phyloP scores from a whole-genome alignment of 352 stramenopile species.

The Phytophthora melonis region DNA sequence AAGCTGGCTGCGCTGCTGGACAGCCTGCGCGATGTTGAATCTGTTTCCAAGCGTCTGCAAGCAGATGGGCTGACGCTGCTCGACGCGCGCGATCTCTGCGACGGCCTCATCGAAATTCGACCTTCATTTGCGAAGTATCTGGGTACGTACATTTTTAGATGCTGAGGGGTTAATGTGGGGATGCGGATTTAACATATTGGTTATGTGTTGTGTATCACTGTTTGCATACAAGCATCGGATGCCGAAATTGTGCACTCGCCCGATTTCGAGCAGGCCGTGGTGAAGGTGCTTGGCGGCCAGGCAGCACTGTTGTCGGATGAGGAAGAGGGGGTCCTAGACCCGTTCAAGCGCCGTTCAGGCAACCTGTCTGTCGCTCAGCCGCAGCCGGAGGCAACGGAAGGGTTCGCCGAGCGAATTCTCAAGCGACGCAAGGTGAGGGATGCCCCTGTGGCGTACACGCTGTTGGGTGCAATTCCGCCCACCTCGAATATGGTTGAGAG shows the following conservation, averaged over 20 bases:
- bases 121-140: conserved; percentile 17
- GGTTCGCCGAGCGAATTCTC: conserved; percentile 1
- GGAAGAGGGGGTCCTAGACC: conserved; percentile 1
- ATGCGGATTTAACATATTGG: too few relatives aligned
- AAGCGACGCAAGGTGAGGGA: conserved; percentile 6
- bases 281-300: conserved; percentile 7
- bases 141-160: not conserved
- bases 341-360: conserved; percentile 1
- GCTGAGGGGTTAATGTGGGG: too few relatives aligned
- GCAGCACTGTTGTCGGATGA: not conserved
- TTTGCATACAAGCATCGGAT: too few relatives aligned
- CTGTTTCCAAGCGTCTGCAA: too few relatives aligned
- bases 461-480: not conserved
- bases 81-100: not conserved
- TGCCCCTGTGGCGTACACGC: not conserved
- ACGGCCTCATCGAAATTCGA: not conserved
- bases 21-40: too few relatives aligned
- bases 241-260: too few relatives aligned
- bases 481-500: conserved; percentile 15
- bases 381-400: not conserved
- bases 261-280: conserved; percentile 1
- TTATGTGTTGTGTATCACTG: too few relatives aligned
- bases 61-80: too few relatives aligned
- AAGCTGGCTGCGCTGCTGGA: too few relatives aligned
- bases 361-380: not conserved